Evolutionary conservation across 2,329 filamentous ascomycete species (phyloP).

Genomic region (Aspergillus texensis): DNA sequence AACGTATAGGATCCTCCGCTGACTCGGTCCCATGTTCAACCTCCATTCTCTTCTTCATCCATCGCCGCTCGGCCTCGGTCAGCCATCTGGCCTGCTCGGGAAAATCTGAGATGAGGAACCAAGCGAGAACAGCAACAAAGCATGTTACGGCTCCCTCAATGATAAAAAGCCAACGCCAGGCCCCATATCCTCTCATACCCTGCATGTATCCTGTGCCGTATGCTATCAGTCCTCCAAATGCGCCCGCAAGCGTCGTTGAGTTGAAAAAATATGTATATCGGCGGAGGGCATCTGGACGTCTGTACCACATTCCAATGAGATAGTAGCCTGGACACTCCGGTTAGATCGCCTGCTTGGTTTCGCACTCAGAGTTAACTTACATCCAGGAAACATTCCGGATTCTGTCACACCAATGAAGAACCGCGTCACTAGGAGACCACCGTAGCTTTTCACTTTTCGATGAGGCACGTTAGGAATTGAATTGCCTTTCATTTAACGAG

Average conservation of each 20-base stretch:
- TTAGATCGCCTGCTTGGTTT: background rate
- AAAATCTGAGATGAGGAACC: conserved; percentile 71
- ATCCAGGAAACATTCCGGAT: conserved; percentile 70
- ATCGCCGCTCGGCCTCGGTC: conserved; percentile 64
- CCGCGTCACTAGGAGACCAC: conserved; percentile 72
- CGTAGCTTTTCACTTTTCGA: conserved; percentile 66
- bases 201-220: conserved; percentile 60
- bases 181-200: conserved; percentile 56
- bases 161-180: conserved; percentile 57
- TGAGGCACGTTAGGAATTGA: background rate
- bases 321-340: conserved; percentile 48
- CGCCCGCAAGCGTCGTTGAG: conserved; percentile 61
- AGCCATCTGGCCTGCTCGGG: conserved; percentile 73
- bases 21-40: conserved; percentile 69
- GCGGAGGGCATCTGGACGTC: conserved; percentile 79
- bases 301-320: conserved; percentile 80
- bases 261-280: conserved; percentile 89
- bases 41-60: conserved; percentile 65
- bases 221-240: conserved; percentile 62
- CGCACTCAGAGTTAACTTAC: conserved; percentile 39
- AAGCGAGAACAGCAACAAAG: conserved; percentile 57
- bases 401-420: conserved; percentile 79
- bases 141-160: conserved; percentile 64
- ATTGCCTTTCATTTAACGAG: too few relatives aligned
- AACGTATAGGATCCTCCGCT: conserved; percentile 61